Evolutionary conservation across 805 yeast species (phyloP).

Genomic region (Pichia eremophila): DNA sequence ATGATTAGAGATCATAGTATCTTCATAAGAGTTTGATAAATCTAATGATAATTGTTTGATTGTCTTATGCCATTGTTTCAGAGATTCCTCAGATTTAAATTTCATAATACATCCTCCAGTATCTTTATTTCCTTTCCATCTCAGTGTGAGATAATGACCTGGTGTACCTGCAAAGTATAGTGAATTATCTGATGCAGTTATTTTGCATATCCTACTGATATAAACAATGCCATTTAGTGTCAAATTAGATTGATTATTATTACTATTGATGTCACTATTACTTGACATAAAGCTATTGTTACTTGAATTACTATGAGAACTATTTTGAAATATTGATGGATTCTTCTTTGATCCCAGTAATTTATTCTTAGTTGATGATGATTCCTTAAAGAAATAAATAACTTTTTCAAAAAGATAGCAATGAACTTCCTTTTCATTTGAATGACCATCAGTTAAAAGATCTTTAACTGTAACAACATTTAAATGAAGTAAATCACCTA

Average conservation of each 20-base stretch:
- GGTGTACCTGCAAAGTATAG: slow-evolving; percentile 18
- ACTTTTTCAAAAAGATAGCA: slow-evolving; percentile 76
- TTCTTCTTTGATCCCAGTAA: slow-evolving; percentile 38
- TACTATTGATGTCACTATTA: slow-evolving; percentile 3
- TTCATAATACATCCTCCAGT: slow-evolving; percentile 77
- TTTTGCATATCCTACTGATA: slow-evolving; percentile 20
- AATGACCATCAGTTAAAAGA: slow-evolving; percentile 38
- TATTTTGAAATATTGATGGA: not conserved
- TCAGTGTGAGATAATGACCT: slow-evolving; percentile 55
- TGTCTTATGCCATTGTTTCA: slow-evolving; percentile 74
- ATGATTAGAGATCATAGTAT: slow-evolving; percentile 5
- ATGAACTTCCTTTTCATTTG: slow-evolving; percentile 76
- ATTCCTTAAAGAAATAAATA: slow-evolving; percentile 56
- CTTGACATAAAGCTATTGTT: slow-evolving; percentile 11
- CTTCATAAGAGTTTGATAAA: not conserved
- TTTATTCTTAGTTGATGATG: slow-evolving; percentile 35
- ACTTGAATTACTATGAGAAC: not conserved
- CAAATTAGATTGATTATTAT: slow-evolving; percentile 1
- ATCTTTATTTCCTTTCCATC: slow-evolving; percentile 83
- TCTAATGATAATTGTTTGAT: slow-evolving; percentile 36
- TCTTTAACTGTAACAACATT: slow-evolving; percentile 65
- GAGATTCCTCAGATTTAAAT: slow-evolving; percentile 73
- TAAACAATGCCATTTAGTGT: slow-evolving; percentile 25
- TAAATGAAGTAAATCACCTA: slow-evolving; percentile 77
- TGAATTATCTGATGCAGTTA: slow-evolving; percentile 23